Conservation (phyloP, 257 asterid genomes). For the Henckelia pumila region DNA sequence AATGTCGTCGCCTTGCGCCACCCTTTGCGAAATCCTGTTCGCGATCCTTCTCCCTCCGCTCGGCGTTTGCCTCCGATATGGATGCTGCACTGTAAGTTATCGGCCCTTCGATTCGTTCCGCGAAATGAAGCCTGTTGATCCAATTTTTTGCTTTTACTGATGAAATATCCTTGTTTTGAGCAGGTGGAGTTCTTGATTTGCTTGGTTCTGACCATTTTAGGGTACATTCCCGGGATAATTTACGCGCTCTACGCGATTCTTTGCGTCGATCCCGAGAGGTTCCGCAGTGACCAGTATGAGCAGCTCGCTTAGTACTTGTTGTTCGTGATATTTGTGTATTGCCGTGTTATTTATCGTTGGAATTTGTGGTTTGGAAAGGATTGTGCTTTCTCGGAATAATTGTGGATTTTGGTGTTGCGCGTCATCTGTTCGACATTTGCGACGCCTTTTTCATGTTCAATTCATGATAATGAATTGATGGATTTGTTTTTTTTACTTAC, state of each 20-base stretch:
- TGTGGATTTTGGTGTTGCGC: neutral
- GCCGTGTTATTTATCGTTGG: neutral
- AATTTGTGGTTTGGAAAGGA: neutral
- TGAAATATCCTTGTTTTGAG: neutral
- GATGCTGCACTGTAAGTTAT: constrained; percentile 43
- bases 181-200: constrained; percentile 36
- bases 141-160: neutral
- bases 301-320: constrained; percentile 9
- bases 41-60: constrained; percentile 49
- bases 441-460: neutral
- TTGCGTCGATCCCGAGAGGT: constrained; percentile 33
- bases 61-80: constrained; percentile 49
- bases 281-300: constrained; percentile 13
- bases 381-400: neutral
- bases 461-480: neutral
- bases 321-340: neutral
- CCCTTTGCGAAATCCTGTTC: constrained; percentile 38
- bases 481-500: too few relatives aligned
- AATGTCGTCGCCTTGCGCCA: constrained; percentile 32
- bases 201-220: constrained; percentile 31
- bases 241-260: constrained; percentile 38
- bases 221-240: constrained; percentile 35
- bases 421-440: neutral
- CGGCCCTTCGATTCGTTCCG: neutral
- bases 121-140: neutral